phyloP scores from a whole-genome alignment of 177 flowering plant genomes.

The Telopea speciosissima region DNA sequence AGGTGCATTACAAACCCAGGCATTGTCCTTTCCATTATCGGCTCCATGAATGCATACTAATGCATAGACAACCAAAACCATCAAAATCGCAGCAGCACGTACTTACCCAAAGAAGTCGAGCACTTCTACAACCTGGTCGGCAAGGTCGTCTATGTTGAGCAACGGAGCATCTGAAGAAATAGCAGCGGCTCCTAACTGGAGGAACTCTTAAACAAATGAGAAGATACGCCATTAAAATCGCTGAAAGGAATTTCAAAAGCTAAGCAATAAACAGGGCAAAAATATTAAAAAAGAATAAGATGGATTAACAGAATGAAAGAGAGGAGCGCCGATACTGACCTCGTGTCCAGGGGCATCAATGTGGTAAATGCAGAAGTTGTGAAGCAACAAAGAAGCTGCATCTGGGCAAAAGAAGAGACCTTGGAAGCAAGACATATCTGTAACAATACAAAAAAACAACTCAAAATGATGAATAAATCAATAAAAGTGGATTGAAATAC shows the following conservation, averaged over 20 bases:
- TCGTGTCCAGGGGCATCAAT: constrained; percentile 68
- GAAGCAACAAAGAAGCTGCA: constrained; percentile 61
- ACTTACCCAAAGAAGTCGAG: constrained; percentile 65
- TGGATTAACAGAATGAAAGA: background rate
- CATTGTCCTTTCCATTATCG: background rate
- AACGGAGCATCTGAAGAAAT: constrained; percentile 43
- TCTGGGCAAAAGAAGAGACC: constrained; percentile 64
- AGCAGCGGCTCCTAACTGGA: constrained; percentile 71
- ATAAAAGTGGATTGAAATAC: background rate
- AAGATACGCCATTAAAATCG: constrained; percentile 15
- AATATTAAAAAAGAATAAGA: background rate
- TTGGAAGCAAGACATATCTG: constrained; percentile 65
- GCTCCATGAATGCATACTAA: background rate
- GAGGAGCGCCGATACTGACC: constrained; percentile 29
- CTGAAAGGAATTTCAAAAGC: background rate
- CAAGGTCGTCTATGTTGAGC: constrained; percentile 59
- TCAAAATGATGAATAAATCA: constrained; percentile 3
- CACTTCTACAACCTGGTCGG: constrained; percentile 73
- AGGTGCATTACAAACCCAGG: too few species aligned
- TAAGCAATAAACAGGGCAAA: too few species aligned
- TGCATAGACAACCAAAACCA: too few species aligned
- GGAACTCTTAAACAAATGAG: constrained; percentile 33
- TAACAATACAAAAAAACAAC: constrained; percentile 7
- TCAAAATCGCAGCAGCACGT: constrained; percentile 1
- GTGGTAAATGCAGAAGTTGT: constrained; percentile 71